Conservation (phyloP, 1,284 basidiomycete genomes). For the Cystobasidiaceae sp. region DNA sequence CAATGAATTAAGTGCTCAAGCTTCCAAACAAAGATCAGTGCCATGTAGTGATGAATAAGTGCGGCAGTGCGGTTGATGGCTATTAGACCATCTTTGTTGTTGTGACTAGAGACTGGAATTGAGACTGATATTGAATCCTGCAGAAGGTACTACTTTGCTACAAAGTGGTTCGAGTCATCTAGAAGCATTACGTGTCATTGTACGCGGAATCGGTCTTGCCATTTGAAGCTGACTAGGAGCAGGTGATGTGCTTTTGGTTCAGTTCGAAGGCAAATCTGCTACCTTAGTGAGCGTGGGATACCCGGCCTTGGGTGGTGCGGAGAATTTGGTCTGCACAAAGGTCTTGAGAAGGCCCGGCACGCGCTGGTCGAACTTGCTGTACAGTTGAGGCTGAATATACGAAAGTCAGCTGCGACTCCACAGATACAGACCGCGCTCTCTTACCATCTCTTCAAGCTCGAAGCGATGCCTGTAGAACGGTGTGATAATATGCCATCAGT, state of each 20-base stretch:
- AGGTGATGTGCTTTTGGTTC: not conserved
- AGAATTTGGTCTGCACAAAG: slow-evolving; percentile 43
- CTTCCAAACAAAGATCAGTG: too few relatives aligned
- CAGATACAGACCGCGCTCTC: not conserved
- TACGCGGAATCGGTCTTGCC: too few relatives aligned
- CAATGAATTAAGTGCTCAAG: too few relatives aligned
- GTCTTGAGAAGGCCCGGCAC: slow-evolving; percentile 39
- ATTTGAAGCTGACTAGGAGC: not conserved
- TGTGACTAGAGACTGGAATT: too few relatives aligned
- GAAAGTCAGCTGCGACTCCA: not conserved
- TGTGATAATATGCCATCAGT: slow-evolving; percentile 31
- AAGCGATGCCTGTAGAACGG: slow-evolving; percentile 39
- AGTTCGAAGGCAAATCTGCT: slow-evolving; percentile 3
- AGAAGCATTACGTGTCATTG: too few relatives aligned
- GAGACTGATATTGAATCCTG: too few relatives aligned
- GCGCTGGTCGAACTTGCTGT: slow-evolving; percentile 35
- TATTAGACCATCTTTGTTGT: too few relatives aligned
- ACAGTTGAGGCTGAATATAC: slow-evolving; percentile 32
- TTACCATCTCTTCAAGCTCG: slow-evolving; percentile 40
- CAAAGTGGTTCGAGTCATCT: too few relatives aligned
- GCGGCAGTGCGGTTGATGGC: too few relatives aligned
- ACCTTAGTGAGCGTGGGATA: slow-evolving; percentile 14
- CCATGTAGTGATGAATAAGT: too few relatives aligned
- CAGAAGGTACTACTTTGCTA: too few relatives aligned
- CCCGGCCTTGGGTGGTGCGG: slow-evolving; percentile 27